Evolutionary conservation across 1,284 basidiomycete species (phyloP).

Genomic region (Puccinia triticina): DNA sequence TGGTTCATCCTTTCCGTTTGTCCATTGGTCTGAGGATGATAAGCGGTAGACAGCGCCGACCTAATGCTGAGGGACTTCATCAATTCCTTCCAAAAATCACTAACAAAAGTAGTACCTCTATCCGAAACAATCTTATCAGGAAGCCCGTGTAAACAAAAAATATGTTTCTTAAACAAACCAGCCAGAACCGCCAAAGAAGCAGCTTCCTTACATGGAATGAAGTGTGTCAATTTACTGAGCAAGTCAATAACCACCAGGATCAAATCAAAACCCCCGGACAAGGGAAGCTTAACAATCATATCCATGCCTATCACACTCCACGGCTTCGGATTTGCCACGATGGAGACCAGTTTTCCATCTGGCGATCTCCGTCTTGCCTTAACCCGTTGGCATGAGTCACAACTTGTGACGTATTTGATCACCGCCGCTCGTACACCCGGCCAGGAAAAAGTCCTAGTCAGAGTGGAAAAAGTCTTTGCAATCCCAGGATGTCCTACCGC

Average conservation of each 20-base stretch:
- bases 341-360: conserved; percentile 59
- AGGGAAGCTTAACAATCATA: no score
- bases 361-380: conserved; percentile 56
- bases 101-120: conserved; percentile 4
- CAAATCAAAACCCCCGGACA: no score
- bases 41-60: not conserved
- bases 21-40: not conserved
- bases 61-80: not conserved
- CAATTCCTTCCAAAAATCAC: not conserved
- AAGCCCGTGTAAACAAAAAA: not conserved
- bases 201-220: no score
- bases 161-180: not conserved
- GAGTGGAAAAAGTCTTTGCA: not conserved
- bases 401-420: conserved; percentile 52
- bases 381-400: conserved; percentile 58
- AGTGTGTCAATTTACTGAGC: no score
- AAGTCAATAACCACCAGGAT: no score
- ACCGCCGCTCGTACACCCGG: conserved; percentile 2
- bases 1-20: no score
- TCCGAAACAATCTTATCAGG: conserved; percentile 12
- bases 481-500: conserved; percentile 9
- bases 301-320: not conserved
- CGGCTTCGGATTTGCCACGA: not conserved
- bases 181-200: not conserved
- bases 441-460: conserved; percentile 8